Percentiles rank a stretch among this genome's conserved stretches.
phyloP scores from a whole-genome alignment of 306 rosid genomes.

The Astragalus glycyphyllos region DNA sequence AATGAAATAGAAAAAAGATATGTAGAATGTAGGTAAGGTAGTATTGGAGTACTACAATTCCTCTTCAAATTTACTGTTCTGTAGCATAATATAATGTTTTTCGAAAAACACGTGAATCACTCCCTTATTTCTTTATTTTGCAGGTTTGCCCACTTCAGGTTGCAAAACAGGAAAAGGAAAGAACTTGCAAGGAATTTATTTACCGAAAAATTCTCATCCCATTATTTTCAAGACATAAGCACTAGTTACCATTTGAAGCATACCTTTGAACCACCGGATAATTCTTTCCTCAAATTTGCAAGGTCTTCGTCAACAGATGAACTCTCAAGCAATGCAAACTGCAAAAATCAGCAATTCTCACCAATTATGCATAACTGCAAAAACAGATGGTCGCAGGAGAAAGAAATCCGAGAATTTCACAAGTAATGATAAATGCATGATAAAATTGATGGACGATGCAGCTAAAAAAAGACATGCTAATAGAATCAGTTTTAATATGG shows the following conservation, averaged over 20 bases:
- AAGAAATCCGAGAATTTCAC: conserved; percentile 31
- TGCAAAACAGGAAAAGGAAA: conserved; percentile 30
- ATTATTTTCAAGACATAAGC: conserved; percentile 6
- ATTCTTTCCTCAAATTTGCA: conserved; percentile 74
- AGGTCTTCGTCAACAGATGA: conserved; percentile 93
- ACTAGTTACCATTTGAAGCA: conserved; percentile 34
- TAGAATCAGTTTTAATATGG: conserved; percentile 21
- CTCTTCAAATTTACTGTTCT: conserved; percentile 13
- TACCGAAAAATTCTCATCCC: not conserved
- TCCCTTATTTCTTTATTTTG: conserved; percentile 6
- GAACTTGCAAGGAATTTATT: conserved; percentile 34
- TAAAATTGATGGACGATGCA: conserved; percentile 19
- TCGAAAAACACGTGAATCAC: not conserved
- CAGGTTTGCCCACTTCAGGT: conserved; percentile 23
- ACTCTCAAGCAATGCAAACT: conserved; percentile 90
- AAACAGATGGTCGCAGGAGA: conserved; percentile 22
- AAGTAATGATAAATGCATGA: conserved; percentile 10
- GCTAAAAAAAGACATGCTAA: conserved; percentile 23
- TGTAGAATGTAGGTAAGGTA: not conserved
- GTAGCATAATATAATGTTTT: conserved; percentile 31
- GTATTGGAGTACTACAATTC: conserved; percentile 1
- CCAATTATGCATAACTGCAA: conserved; percentile 13
- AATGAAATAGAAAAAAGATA: conserved; percentile 1
- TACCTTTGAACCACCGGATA: conserved; percentile 80
- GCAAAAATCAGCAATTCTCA: conserved; percentile 46